Conservation (phyloP, 2,329 filamentous ascomycete genomes). For the Colletotrichum somersetense region DNA sequence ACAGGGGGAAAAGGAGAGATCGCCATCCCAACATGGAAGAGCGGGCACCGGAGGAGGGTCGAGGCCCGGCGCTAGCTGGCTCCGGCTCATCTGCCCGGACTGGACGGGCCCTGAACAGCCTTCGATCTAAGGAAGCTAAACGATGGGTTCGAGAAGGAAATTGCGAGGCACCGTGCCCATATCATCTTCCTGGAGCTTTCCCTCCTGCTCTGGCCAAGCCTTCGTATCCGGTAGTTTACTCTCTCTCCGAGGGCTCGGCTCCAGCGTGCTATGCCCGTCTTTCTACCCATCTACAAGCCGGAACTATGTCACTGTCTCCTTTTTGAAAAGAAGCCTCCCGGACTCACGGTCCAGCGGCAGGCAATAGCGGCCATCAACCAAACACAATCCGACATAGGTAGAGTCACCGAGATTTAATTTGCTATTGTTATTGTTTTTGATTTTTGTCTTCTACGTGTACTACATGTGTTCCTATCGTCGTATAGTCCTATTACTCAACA, state of each 20-base stretch:
- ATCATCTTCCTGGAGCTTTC: neutral
- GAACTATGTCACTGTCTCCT: neutral
- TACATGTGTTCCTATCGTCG: conserved; percentile 14
- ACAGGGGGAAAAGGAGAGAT: neutral
- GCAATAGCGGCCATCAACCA: no score
- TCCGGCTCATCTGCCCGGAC: conserved; percentile 6
- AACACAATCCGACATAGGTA: neutral
- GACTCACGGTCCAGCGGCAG: neutral
- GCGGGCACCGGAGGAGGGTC: neutral
- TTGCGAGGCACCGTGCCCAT: neutral
- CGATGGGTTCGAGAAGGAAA: neutral
- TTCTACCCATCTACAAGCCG: neutral
- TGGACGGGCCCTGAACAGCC: conserved; percentile 2
- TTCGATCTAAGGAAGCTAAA: no score
- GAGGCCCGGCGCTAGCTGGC: conserved; percentile 20
- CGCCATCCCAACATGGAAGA: neutral
- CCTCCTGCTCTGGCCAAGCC: neutral
- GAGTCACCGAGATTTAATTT: neutral
- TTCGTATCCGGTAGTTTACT: neutral
- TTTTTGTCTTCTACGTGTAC: conserved; percentile 17
- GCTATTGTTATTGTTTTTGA: neutral
- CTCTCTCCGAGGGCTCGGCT: no score
- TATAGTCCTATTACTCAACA: conserved; percentile 16
- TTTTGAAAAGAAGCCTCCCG: neutral
- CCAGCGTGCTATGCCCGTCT: no score